phyloP scores from a whole-genome alignment of 768 basidiomycete species.

The Favolaschia claudopus region DNA sequence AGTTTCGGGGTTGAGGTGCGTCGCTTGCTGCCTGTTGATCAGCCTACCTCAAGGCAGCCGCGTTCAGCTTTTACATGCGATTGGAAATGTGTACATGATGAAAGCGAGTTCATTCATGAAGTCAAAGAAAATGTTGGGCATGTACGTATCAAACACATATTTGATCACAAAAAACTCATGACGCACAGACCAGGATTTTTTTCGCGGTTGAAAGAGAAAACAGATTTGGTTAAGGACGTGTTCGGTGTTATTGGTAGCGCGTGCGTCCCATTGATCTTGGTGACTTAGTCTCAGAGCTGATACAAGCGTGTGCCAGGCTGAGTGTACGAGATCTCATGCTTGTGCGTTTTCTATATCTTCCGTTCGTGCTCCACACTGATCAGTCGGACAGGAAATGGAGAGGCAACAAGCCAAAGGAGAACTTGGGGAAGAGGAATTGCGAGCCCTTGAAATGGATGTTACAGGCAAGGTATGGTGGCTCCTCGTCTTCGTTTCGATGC shows the following conservation, averaged over 20 bases:
- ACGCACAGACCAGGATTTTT: constrained; percentile 81
- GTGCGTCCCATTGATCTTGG: constrained; percentile 51
- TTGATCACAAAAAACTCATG: neutral
- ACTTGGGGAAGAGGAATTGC: constrained; percentile 82
- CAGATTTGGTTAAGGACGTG: constrained; percentile 90
- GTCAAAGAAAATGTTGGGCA: constrained; percentile 88
- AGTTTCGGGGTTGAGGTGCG: constrained; percentile 95
- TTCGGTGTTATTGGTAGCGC: constrained; percentile 98
- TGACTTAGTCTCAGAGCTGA: constrained; percentile 6
- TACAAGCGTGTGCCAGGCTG: constrained; percentile 53
- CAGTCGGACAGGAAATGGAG: constrained; percentile 78
- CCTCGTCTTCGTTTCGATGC: neutral
- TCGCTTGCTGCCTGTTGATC: constrained; percentile 6
- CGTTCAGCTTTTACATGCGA: constrained; percentile 83
- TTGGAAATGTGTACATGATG: constrained; percentile 91
- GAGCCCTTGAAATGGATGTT: constrained; percentile 89
- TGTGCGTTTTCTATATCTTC: constrained; percentile 44
- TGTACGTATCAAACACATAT: constrained; percentile 57
- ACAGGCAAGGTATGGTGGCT: constrained; percentile 78
- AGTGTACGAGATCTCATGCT: constrained; percentile 83
- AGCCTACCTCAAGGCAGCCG: neutral
- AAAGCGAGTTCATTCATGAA: constrained; percentile 94
- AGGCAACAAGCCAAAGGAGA: constrained; percentile 90
- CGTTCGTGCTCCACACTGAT: too few relatives aligned
- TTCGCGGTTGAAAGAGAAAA: constrained; percentile 94